phyloP scores from a whole-genome alignment of 2,329 filamentous ascomycete species.

The Ilyonectria robusta region DNA sequence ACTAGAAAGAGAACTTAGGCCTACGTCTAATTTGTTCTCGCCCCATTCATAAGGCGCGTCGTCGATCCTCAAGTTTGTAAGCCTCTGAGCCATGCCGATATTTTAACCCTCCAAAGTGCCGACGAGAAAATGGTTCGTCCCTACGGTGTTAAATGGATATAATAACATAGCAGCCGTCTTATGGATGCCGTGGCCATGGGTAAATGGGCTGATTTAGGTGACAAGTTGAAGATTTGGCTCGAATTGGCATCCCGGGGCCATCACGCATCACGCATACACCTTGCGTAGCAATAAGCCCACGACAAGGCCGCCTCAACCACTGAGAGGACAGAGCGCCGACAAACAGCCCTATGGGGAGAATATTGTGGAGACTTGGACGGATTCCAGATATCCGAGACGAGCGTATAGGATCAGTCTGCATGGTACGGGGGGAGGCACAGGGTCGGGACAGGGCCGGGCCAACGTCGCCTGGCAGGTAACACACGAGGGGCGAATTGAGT shows the following conservation, averaged over 20 bases:
- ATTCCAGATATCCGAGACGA: constrained; percentile 7
- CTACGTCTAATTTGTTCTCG: neutral
- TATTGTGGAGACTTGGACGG: constrained; percentile 19
- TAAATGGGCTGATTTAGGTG: neutral
- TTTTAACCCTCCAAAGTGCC: neutral
- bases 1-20: no score
- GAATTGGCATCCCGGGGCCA: neutral
- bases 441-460: neutral
- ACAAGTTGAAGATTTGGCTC: neutral
- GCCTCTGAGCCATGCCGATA: neutral
- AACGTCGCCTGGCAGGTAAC: neutral
- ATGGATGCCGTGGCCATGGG: neutral
- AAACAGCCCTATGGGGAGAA: constrained; percentile 21
- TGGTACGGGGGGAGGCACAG: constrained; percentile 17
- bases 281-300: neutral
- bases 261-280: neutral
- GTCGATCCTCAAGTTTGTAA: no score
- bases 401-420: constrained; percentile 11
- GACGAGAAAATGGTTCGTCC: neutral
- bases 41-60: no score
- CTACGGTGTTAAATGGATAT: neutral
- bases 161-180: neutral
- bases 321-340: neutral
- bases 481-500: neutral
- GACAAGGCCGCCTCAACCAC: neutral